phyloP scores from a whole-genome alignment of 352 stramenopile genomes.

The Phytophthora sojae region DNA sequence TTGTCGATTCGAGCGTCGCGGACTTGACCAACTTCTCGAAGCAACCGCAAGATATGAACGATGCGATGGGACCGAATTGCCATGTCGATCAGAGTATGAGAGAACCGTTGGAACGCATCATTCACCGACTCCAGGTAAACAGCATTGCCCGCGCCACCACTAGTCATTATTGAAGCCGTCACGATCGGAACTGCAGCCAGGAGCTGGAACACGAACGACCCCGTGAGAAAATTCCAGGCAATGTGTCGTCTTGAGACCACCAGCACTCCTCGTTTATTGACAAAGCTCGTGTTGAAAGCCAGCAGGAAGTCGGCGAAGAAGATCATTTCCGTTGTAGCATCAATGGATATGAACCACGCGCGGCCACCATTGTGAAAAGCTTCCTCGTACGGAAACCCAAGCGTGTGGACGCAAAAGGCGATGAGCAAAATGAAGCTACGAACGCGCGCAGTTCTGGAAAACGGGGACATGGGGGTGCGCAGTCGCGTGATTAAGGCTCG shows the following conservation, averaged over 20 bases:
- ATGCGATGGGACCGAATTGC: slow-evolving; percentile 33
- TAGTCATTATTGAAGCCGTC: slow-evolving; percentile 1
- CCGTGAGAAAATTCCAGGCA: slow-evolving; percentile 43
- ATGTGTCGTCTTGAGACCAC: slow-evolving; percentile 48
- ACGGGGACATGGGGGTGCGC: slow-evolving; percentile 24
- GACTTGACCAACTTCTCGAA: slow-evolving; percentile 31
- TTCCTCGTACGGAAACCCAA: slow-evolving; percentile 48
- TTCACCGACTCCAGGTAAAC: neutral
- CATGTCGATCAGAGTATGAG: slow-evolving; percentile 28
- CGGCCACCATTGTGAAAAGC: slow-evolving; percentile 34
- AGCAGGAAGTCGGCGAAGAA: slow-evolving; percentile 54
- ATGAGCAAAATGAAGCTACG: slow-evolving; percentile 33
- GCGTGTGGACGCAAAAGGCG: slow-evolving; percentile 32
- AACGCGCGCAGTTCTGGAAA: slow-evolving; percentile 22
- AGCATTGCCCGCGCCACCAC: neutral
- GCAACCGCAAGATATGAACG: slow-evolving; percentile 41
- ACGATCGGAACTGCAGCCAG: slow-evolving; percentile 18
- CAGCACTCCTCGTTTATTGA: slow-evolving; percentile 44
- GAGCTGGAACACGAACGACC: slow-evolving; percentile 23
- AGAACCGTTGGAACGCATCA: slow-evolving; percentile 21
- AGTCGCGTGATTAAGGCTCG: slow-evolving; percentile 13
- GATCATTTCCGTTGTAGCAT: slow-evolving; percentile 28
- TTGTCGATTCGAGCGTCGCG: slow-evolving; percentile 37
- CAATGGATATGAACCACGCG: slow-evolving; percentile 10
- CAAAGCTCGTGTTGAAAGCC: slow-evolving; percentile 56